Percentiles rank a stretch among this genome's conserved stretches.
Conservation (phyloP, 148 eudicot species). For the Suaeda aralocaspica region DNA sequence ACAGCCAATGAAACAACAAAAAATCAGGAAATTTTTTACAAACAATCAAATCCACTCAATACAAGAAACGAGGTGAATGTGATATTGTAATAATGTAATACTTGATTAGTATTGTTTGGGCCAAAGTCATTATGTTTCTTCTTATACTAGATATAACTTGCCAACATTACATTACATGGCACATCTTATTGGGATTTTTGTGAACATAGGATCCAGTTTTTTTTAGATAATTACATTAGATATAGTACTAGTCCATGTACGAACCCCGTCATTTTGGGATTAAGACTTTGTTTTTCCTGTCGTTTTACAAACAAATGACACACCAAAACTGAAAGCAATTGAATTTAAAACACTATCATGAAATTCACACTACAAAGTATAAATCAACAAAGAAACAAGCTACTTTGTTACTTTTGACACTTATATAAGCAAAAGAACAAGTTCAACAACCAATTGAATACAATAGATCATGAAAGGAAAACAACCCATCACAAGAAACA, state of each 20-base stretch:
- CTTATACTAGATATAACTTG: not conserved
- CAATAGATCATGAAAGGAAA: not conserved
- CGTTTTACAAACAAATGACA: too few relatives aligned
- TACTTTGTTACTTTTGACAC: too few relatives aligned
- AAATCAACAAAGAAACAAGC: too few relatives aligned
- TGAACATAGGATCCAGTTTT: too few relatives aligned
- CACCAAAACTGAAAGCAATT: not conserved
- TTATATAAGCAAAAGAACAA: not conserved
- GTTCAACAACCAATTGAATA: not conserved
- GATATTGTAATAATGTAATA: too few relatives aligned
- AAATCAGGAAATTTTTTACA: not conserved
- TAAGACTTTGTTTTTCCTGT: too few relatives aligned
- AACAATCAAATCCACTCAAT: too few relatives aligned
- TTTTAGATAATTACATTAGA: too few relatives aligned
- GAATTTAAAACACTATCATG: not conserved
- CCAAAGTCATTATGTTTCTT: not conserved
- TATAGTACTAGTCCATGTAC: too few relatives aligned
- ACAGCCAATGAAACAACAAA: too few relatives aligned
- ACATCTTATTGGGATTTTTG: too few relatives aligned
- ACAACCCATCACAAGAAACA: not conserved
- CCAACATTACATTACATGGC: not conserved
- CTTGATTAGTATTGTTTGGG: not conserved
- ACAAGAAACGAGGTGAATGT: not conserved
- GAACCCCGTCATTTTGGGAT: too few relatives aligned
- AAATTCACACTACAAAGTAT: not conserved